phyloP scores from a whole-genome alignment of 768 basidiomycete genomes.

The Sarcodon sp. region DNA sequence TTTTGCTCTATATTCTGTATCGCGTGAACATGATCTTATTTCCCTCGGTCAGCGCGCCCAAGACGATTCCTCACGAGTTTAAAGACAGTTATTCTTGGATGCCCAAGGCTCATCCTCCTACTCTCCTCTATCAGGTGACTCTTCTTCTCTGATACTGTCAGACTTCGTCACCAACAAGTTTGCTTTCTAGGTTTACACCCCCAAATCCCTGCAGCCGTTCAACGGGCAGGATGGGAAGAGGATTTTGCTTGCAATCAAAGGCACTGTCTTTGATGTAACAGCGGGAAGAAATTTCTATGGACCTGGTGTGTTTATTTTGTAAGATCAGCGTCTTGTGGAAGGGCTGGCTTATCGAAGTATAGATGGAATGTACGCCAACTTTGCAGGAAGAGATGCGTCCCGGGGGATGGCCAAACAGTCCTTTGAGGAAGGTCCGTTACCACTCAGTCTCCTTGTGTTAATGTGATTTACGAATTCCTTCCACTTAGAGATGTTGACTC shows the following conservation, averaged over 20 bases:
- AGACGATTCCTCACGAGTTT: slow-evolving; percentile 52
- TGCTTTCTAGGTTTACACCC: slow-evolving; percentile 45
- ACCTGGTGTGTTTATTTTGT: slow-evolving; percentile 47
- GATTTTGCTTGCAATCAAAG: slow-evolving; percentile 79
- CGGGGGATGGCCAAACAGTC: slow-evolving; percentile 98
- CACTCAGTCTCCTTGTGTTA: not conserved
- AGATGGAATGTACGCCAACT: slow-evolving; percentile 97
- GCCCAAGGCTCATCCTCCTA: slow-evolving; percentile 71
- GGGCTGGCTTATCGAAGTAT: not conserved
- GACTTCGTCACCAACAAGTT: not conserved
- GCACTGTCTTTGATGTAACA: slow-evolving; percentile 89
- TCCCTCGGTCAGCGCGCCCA: slow-evolving; percentile 42
- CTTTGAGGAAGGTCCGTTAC: slow-evolving; percentile 66
- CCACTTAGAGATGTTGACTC: slow-evolving; percentile 87
- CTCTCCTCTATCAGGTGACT: slow-evolving; percentile 42
- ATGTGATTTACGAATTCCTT: not conserved
- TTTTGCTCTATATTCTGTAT: slow-evolving; percentile 70
- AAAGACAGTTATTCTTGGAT: slow-evolving; percentile 86
- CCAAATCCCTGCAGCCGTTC: slow-evolving; percentile 60
- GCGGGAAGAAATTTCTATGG: slow-evolving; percentile 88
- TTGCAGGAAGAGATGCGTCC: slow-evolving; percentile 93
- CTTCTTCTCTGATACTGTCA: not conserved
- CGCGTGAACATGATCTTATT: slow-evolving; percentile 63
- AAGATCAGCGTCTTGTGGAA: not conserved
- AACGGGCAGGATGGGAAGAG: slow-evolving; percentile 50